Percentiles rank a stretch among this genome's conserved stretches.
These are phyloP conservation scores for Curvularia sp. DNA, from an alignment of 2,329 filamentous ascomycete species.

Conservation along the genomic window DNA sequence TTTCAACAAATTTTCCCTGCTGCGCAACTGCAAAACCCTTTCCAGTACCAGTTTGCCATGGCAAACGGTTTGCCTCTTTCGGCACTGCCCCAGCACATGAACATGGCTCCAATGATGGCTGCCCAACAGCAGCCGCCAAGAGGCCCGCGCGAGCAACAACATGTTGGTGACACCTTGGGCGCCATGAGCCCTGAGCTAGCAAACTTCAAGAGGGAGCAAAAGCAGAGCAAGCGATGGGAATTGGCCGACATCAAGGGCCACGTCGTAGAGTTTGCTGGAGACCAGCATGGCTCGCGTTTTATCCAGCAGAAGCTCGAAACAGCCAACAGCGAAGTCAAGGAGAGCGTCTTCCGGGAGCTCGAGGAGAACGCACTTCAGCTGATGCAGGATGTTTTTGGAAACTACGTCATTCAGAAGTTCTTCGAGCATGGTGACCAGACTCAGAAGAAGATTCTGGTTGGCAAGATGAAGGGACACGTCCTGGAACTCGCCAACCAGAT, in stretches of 20 bases:
- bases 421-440: conserved; percentile 94
- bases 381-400: conserved; percentile 97
- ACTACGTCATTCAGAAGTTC: conserved; percentile 97
- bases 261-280: conserved; percentile 92
- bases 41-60: conserved; percentile 46
- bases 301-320: conserved; percentile 92
- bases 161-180: conserved; percentile 60
- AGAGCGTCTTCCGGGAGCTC: conserved; percentile 87
- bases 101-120: conserved; percentile 47
- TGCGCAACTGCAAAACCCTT: conserved; percentile 47
- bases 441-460: conserved; percentile 86
- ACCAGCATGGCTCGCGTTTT: conserved; percentile 94
- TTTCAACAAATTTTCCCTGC: conserved; percentile 47
- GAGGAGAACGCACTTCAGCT: conserved; percentile 82
- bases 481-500: conserved; percentile 81
- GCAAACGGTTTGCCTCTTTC: conserved; percentile 48
- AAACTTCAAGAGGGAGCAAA: conserved; percentile 78
- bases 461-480: conserved; percentile 87
- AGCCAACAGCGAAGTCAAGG: conserved; percentile 95
- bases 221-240: conserved; percentile 77
- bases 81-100: conserved; percentile 42
- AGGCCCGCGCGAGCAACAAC: conserved; percentile 57
- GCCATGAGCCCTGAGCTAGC: conserved; percentile 76
- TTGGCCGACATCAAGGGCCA: conserved; percentile 87
- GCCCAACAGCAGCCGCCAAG: conserved; percentile 52